A percentile compares a stretch with the other conserved stretches of the same genome.
phyloP scores from a whole-genome alignment of 345 rosid species.

The Turritis glabra region DNA sequence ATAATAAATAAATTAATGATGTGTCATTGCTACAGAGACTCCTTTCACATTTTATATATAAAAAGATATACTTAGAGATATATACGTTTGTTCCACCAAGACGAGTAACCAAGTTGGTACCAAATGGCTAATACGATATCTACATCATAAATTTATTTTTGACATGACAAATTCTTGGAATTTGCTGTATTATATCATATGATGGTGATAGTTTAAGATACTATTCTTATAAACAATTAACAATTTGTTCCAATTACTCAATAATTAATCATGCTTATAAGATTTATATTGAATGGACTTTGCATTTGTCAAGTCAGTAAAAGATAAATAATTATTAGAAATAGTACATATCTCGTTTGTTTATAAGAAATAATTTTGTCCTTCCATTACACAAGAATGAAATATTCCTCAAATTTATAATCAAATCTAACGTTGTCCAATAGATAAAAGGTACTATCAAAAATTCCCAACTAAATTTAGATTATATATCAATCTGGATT shows the following conservation, averaged over 20 bases:
- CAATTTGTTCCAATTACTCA: neutral
- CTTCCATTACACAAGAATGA: neutral
- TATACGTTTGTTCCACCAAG: slow-evolving; percentile 32
- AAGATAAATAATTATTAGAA: neutral
- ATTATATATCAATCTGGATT: neutral
- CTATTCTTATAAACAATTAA: neutral
- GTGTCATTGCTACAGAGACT: too few relatives aligned
- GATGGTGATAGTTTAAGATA: neutral
- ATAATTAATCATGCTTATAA: neutral
- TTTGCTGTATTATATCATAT: neutral
- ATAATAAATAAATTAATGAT: too few relatives aligned
- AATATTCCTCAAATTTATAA: neutral
- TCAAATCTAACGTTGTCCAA: neutral
- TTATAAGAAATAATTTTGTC: neutral
- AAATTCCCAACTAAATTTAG: neutral
- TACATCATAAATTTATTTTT: neutral
- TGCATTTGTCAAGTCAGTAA: neutral
- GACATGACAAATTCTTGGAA: slow-evolving; percentile 5
- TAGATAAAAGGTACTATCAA: neutral
- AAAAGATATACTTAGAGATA: too few relatives aligned
- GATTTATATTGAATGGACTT: neutral
- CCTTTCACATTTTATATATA: too few relatives aligned
- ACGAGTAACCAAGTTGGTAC: slow-evolving; percentile 31
- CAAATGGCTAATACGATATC: slow-evolving; percentile 17
- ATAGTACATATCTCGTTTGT: neutral